Base-by-base conservation (phyloP, 148 eudicot species). In the Rhododendron mucronatum region DNA sequence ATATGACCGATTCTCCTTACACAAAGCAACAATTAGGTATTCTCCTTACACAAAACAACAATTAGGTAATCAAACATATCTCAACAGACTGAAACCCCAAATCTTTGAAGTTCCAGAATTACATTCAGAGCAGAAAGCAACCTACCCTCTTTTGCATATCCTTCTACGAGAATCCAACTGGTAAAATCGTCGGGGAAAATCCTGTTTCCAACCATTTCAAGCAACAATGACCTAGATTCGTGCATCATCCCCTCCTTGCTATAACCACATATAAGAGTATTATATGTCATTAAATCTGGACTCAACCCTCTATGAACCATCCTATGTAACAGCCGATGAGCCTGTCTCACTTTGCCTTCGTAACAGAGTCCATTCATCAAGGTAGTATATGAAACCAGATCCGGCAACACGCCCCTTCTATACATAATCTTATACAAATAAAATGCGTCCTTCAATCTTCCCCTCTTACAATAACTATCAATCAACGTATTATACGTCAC, bases 361-460 rank as follows among this genome's bases (percentile, higher is more conserved):
- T 91, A 94, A 91, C 99, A 95, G 23, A 94, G 90, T 39, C 99
- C 99, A 82, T 93, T 95, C 78, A 97, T 89, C 92, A 97, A 91
- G 16, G 95, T 53, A 13, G 96, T 95, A 84, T 95, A 90, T 2
- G 99, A 92, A 87, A 95, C 86, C 85, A 95, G 82, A 91, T 95
- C 96, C 12, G 98, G 96, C 71, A 90, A 83, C 63, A 96, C 94
- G 79, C 94, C 91, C 90, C 99, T 93, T 85, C 87, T 90, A 88
- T 86, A 91, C 98, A 96, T 96, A 67, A 96, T 95, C 76, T 92
- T 92, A 87, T 93, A 95, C 89, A 96, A 87, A 86, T 96, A 92
- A 85, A 92, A 89, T 3, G 96, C 99, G 75, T 94, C 97, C 86
- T 95, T 95, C 88, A 95, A 78, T 87, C 95, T 94, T 53, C 89